A percentile compares a stretch with the other conserved stretches of the same genome.
These are phyloP conservation scores for Monilinia fructicola DNA, from an alignment of 2,329 filamentous ascomycete species.

Conservation along the genomic window DNA sequence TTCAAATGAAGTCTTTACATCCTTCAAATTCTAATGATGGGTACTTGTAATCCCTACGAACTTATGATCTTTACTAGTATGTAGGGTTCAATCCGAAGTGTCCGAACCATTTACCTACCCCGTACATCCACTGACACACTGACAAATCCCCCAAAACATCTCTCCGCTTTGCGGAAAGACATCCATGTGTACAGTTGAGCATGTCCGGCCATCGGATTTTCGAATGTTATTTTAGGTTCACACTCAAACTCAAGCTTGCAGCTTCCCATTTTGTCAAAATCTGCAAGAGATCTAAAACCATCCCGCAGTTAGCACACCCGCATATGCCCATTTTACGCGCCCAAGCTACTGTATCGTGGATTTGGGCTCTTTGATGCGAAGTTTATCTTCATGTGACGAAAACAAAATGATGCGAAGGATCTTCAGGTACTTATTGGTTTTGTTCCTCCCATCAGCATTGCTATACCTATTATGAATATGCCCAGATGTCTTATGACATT, in stretches of 20 bases:
- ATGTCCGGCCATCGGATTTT: conserved; percentile 4
- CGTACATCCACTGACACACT: not conserved
- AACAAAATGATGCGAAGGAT: not conserved
- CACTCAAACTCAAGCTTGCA: not conserved
- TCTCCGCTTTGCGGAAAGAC: not conserved
- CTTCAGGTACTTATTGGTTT: conserved; percentile 8
- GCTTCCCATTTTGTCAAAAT: conserved; percentile 13
- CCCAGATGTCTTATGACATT: not conserved
- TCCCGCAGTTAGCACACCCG: conserved; percentile 5
- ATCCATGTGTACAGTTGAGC: not conserved
- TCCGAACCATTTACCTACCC: not conserved
- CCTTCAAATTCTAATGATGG: too few species aligned
- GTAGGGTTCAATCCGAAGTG: too few species aligned
- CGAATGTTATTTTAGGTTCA: not conserved
- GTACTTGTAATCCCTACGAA: too few species aligned
- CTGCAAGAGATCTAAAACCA: conserved; percentile 19
- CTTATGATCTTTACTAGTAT: too few species aligned
- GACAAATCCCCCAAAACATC: not conserved
- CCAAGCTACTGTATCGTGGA: conserved; percentile 3
- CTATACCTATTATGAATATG: not conserved
- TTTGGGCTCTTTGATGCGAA: not conserved
- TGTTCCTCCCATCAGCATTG: not conserved
- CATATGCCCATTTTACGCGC: conserved; percentile 17
- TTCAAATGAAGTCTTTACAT: too few species aligned
- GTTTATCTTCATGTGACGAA: conserved; percentile 4